Percentiles rank a stretch among this genome's conserved stretches.
These are phyloP conservation scores for Diplodia mutila DNA, from an alignment of 2,329 filamentous ascomycete species.

Conservation along the genomic window DNA sequence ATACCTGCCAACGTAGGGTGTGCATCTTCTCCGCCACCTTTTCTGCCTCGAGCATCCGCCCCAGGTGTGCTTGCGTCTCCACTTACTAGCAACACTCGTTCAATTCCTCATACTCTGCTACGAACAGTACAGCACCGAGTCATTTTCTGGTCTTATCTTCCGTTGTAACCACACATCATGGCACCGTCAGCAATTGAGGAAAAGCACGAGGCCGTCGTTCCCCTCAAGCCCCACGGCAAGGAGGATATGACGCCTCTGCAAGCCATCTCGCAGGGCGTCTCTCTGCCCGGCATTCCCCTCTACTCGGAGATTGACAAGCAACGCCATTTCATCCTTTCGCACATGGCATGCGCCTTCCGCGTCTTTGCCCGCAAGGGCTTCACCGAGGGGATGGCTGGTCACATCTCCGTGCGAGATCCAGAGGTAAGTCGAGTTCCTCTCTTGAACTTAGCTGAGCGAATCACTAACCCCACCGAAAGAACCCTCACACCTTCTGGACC, in stretches of 20 bases:
- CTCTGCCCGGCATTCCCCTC: constrained; percentile 58
- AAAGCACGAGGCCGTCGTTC: constrained; percentile 1
- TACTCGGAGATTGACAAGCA: constrained; percentile 60
- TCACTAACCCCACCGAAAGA: constrained; percentile 28
- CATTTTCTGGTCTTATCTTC: neutral
- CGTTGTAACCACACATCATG: neutral
- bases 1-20: constrained; percentile 1
- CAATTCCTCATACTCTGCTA: neutral
- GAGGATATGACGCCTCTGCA: constrained; percentile 36
- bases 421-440: constrained; percentile 42
- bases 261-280: constrained; percentile 52
- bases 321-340: constrained; percentile 65
- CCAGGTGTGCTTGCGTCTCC: neutral
- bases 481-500: constrained; percentile 68
- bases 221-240: constrained; percentile 16
- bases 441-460: neutral
- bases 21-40: constrained; percentile 11
- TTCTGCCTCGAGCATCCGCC: neutral
- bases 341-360: constrained; percentile 70
- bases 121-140: neutral
- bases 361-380: constrained; percentile 68
- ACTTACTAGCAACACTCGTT: neutral
- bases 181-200: constrained; percentile 24
- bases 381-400: constrained; percentile 70
- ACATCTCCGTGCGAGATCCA: constrained; percentile 70